These are phyloP conservation scores for Acanthamoeba sp. DNA, from an alignment of 208 protist species.

Conservation along the genomic window DNA sequence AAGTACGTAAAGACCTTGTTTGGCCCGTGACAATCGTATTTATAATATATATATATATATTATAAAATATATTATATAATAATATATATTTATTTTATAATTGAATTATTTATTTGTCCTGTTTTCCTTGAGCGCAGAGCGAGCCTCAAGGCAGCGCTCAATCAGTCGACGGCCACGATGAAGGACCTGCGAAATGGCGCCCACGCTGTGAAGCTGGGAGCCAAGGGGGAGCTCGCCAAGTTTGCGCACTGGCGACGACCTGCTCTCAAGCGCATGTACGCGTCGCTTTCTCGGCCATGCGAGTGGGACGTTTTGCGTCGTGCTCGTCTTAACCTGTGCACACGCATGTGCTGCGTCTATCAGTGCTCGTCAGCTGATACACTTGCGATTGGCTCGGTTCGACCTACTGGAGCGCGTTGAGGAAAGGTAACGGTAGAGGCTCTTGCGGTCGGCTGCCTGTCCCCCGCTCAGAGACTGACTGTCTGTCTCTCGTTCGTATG, in stretches of 20 bases:
- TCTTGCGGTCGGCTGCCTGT: too few relatives aligned
- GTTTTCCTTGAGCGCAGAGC: not conserved
- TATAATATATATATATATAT: too few relatives aligned
- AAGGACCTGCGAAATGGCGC: not conserved
- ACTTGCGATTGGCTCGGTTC: not conserved
- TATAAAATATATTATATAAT: too few relatives aligned
- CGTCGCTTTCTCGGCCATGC: not conserved
- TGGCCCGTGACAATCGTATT: too few relatives aligned
- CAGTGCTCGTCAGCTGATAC: not conserved
- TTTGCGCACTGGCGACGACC: not conserved
- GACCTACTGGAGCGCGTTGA: not conserved
- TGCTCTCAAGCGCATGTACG: not conserved
- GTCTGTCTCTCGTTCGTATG: not conserved
- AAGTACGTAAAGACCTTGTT: too few relatives aligned
- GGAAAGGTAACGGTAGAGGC: too few relatives aligned
- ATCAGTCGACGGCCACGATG: not conserved
- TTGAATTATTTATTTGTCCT: not conserved
- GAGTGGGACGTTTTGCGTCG: not conserved
- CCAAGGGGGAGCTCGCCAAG: conserved; percentile 18
- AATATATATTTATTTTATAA: too few relatives aligned
- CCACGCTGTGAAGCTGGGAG: not conserved
- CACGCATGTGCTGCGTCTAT: not conserved
- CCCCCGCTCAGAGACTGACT: too few relatives aligned
- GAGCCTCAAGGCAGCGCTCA: not conserved
- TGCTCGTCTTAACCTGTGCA: not conserved